Percentiles rank a stretch among this genome's conserved stretches.
Conservation (phyloP, 768 basidiomycete genomes). For the Trametes coccinea region DNA sequence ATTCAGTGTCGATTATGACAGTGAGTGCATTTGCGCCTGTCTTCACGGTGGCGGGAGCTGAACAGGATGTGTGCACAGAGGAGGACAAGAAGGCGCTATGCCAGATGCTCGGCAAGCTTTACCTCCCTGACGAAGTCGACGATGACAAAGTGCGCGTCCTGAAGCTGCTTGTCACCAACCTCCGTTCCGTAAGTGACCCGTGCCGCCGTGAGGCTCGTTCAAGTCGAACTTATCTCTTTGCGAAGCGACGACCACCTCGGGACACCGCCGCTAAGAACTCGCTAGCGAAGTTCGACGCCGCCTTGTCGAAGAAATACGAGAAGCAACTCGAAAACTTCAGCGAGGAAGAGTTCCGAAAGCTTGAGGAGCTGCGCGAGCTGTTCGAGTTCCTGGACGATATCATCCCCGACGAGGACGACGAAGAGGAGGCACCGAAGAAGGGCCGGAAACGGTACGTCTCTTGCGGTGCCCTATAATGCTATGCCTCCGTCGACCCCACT, state of each 20-base stretch:
- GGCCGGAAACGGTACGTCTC: conserved; percentile 51
- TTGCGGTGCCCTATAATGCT: too few species aligned
- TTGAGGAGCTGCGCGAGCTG: conserved; percentile 60
- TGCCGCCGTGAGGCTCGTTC: too few species aligned
- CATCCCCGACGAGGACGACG: conserved; percentile 65
- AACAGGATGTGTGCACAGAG: conserved; percentile 40
- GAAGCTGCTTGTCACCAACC: conserved; percentile 63
- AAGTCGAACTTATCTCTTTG: conserved; percentile 4
- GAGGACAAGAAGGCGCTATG: conserved; percentile 50
- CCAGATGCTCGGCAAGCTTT: conserved; percentile 48
- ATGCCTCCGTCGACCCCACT: too few species aligned
- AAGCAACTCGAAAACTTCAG: conserved; percentile 69
- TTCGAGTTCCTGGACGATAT: conserved; percentile 76
- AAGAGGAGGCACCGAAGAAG: conserved; percentile 40
- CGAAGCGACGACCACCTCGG: conserved; percentile 57
- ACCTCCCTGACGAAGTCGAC: conserved; percentile 71
- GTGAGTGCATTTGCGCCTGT: conserved; percentile 59
- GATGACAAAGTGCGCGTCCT: conserved; percentile 65
- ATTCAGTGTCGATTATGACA: conserved; percentile 50
- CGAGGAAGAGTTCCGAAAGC: conserved; percentile 67
- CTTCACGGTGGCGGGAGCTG: conserved; percentile 59
- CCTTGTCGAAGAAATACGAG: conserved; percentile 70
- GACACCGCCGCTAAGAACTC: conserved; percentile 68
- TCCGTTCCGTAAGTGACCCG: conserved; percentile 56
- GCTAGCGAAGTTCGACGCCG: conserved; percentile 65